These are phyloP conservation scores for Trichosporon faecale DNA, from an alignment of 1,284 basidiomycete genomes.

Conservation along the genomic window DNA sequence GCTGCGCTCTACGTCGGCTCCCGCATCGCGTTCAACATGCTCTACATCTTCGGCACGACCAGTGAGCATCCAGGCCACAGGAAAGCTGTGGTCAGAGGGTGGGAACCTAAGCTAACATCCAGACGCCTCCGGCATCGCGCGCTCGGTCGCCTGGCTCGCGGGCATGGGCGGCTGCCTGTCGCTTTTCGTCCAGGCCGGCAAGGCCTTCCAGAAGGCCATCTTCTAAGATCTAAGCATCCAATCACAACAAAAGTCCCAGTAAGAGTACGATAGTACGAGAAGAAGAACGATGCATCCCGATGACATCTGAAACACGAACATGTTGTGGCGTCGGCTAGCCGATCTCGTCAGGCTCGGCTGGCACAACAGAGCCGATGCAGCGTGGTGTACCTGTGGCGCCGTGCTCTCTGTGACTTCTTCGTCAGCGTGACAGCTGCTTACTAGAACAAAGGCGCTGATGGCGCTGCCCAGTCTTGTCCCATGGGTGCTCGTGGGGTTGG, in stretches of 20 bases:
- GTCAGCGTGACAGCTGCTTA: not conserved
- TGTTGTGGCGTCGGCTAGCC: not conserved
- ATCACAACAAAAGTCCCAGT: not conserved
- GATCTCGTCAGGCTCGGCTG: not conserved
- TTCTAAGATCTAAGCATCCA: not conserved
- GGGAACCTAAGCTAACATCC: slow-evolving; percentile 12
- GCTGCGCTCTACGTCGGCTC: slow-evolving; percentile 34
- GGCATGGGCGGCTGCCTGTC: slow-evolving; percentile 22
- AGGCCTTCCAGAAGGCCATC: slow-evolving; percentile 18
- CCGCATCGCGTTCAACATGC: slow-evolving; percentile 30
- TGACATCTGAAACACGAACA: not conserved
- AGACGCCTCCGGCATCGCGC: slow-evolving; percentile 28
- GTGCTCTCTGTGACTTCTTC: not conserved
- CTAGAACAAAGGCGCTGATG: not conserved
- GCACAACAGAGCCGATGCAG: not conserved
- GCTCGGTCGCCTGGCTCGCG: slow-evolving; percentile 26
- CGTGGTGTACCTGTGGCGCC: not conserved
- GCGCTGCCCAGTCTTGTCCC: not conserved
- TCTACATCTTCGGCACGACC: slow-evolving; percentile 37
- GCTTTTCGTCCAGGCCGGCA: slow-evolving; percentile 32
- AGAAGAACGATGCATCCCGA: not conserved
- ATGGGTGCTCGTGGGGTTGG: not conserved
- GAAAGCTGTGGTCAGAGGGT: not conserved
- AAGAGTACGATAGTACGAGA: not conserved
- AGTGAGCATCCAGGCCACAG: slow-evolving; percentile 23